phyloP scores from a whole-genome alignment of 208 protist species.

The Trypanosomatidae sp. region DNA sequence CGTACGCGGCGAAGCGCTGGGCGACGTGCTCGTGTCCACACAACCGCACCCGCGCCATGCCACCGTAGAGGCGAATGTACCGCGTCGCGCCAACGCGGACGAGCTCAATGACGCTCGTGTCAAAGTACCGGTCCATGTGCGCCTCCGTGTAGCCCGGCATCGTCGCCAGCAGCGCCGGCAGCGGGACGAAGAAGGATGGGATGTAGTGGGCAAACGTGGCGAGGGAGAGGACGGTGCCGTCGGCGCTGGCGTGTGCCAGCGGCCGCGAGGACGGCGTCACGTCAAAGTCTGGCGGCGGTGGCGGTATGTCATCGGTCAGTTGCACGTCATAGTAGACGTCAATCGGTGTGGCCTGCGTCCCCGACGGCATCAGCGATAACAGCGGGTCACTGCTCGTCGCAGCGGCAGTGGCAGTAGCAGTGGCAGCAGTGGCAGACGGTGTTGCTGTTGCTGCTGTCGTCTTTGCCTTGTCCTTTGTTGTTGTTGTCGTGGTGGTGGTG shows the following conservation, averaged over 20 bases:
- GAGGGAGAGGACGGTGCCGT: conserved; percentile 59
- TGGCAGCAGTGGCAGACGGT: neutral
- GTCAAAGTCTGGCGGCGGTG: conserved; percentile 62
- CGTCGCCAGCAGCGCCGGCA: conserved; percentile 31
- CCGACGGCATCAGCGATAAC: neutral
- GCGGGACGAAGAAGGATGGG: conserved; percentile 77
- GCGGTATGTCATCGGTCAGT: conserved; percentile 24
- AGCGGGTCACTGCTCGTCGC: too few relatives aligned
- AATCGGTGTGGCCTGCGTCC: conserved; percentile 5
- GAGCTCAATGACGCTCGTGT: conserved; percentile 41
- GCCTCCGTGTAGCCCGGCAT: conserved; percentile 85
- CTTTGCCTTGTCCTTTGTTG: neutral
- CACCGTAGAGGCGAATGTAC: conserved; percentile 70
- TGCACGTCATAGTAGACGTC: conserved; percentile 81
- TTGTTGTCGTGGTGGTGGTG: neutral
- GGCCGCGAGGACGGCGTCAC: conserved; percentile 32
- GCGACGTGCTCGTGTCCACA: conserved; percentile 46
- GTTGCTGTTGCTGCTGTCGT: neutral
- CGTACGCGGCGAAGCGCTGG: conserved; percentile 27
- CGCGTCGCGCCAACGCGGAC: conserved; percentile 29
- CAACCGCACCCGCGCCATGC: conserved; percentile 43
- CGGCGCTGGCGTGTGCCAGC: conserved; percentile 15
- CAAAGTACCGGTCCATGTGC: conserved; percentile 63
- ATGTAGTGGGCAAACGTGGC: conserved; percentile 63
- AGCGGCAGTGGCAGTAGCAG: neutral